Percentiles rank a stretch among this genome's conserved stretches.
Evolutionary conservation across 2,329 filamentous ascomycete genomes (phyloP).

Genomic region (Helotiales sp.): DNA sequence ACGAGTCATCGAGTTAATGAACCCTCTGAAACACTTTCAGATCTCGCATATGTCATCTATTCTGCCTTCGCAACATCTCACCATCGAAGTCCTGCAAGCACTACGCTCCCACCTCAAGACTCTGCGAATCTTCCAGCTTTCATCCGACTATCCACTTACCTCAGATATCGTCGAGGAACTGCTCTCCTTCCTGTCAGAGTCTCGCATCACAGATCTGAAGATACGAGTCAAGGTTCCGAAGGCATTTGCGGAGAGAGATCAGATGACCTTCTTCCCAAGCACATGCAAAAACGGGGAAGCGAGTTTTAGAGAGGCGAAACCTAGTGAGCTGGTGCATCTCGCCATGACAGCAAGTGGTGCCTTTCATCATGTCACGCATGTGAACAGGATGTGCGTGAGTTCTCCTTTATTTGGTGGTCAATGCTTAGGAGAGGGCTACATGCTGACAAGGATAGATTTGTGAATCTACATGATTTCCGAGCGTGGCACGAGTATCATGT

Average conservation of each 20-base stretch:
- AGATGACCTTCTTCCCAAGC: not conserved
- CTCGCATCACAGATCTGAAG: not conserved
- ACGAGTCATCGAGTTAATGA: constrained; percentile 5
- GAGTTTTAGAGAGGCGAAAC: not conserved
- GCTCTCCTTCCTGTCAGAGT: not conserved
- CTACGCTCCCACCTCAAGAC: not conserved
- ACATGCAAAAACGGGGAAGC: not conserved
- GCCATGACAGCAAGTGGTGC: not conserved
- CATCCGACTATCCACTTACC: not conserved
- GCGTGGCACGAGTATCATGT: not conserved
- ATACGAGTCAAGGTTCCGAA: not conserved
- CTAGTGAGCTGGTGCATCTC: not conserved
- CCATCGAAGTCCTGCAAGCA: not conserved
- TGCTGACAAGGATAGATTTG: not conserved
- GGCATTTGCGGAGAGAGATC: not conserved
- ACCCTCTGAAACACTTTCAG: constrained; percentile 8
- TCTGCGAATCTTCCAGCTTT: constrained; percentile 1
- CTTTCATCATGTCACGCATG: not conserved
- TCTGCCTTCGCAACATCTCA: constrained; percentile 1
- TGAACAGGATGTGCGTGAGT: constrained; percentile 1
- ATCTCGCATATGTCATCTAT: constrained; percentile 8
- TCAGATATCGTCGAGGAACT: not conserved
- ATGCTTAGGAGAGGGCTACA: not conserved
- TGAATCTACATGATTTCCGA: not conserved
- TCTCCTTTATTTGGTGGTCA: not conserved